Evolutionary conservation across 2,329 filamentous ascomycete genomes (phyloP).

Genomic region (Simplicillium sp.): DNA sequence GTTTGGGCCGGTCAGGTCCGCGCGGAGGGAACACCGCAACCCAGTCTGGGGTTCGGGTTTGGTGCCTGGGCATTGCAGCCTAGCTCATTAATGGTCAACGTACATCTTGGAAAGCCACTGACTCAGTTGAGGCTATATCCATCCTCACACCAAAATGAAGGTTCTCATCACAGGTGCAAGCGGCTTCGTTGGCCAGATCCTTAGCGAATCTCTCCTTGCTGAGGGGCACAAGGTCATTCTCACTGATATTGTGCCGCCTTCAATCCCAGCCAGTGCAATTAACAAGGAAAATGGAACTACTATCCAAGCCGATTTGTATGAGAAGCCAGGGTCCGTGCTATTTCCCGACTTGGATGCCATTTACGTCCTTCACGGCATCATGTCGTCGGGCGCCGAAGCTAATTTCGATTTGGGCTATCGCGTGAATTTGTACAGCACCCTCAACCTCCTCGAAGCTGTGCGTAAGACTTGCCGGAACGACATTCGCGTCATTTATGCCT

Average conservation of each 20-base stretch:
- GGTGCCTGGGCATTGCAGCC: neutral
- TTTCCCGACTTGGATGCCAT: slow-evolving; percentile 29
- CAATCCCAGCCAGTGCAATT: slow-evolving; percentile 26
- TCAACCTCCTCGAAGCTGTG: slow-evolving; percentile 40
- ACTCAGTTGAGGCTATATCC: neutral
- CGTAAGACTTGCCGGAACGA: slow-evolving; percentile 29
- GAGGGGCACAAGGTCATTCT: slow-evolving; percentile 33
- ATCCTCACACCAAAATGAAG: slow-evolving; percentile 4
- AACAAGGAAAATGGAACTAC: slow-evolving; percentile 15
- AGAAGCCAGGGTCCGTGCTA: slow-evolving; percentile 1
- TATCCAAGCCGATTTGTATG: slow-evolving; percentile 8
- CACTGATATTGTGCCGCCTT: slow-evolving; percentile 43
- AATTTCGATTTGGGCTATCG: slow-evolving; percentile 43
- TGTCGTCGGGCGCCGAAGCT: slow-evolving; percentile 51
- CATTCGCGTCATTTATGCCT: slow-evolving; percentile 46
- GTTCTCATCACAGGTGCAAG: slow-evolving; percentile 53
- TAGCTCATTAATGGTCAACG: neutral
- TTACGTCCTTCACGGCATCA: slow-evolving; percentile 53
- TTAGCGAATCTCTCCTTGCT: slow-evolving; percentile 42
- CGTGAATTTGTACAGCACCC: slow-evolving; percentile 48
- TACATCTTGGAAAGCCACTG: neutral
- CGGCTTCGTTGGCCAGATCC: slow-evolving; percentile 52
- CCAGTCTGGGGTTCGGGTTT: too few relatives aligned
- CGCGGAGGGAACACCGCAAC: too few relatives aligned
- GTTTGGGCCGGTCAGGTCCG: too few relatives aligned